phyloP scores from a whole-genome alignment of 805 yeast genomes.

The Hanseniaspora nectarophila region DNA sequence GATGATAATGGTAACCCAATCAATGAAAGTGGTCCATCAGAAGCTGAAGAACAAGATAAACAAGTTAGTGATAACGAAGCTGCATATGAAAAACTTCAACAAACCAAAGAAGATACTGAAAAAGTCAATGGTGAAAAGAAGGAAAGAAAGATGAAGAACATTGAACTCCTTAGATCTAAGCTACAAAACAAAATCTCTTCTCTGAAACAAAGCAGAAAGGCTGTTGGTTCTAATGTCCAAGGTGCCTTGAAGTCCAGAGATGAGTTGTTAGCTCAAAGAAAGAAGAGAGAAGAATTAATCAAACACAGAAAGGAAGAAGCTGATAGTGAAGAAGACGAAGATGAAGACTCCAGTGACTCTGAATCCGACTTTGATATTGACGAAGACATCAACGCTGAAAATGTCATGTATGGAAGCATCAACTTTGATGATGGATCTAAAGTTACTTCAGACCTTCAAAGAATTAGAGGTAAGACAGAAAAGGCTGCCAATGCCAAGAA shows the following conservation, averaged over 20 bases:
- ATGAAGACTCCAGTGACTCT: constrained; percentile 33
- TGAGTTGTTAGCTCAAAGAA: constrained; percentile 59
- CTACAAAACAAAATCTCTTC: constrained; percentile 59
- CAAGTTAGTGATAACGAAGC: constrained; percentile 5
- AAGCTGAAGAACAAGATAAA: constrained; percentile 10
- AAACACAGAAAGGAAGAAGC: constrained; percentile 28
- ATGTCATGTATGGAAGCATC: constrained; percentile 67
- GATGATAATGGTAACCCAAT: constrained; percentile 62
- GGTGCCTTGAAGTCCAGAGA: constrained; percentile 84
- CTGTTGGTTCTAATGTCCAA: constrained; percentile 68
- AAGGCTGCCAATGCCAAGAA: constrained; percentile 40
- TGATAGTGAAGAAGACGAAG: constrained; percentile 21
- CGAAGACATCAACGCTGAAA: constrained; percentile 25
- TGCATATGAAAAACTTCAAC: constrained; percentile 8
- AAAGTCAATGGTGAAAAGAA: constrained; percentile 20
- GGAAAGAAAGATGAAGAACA: constrained; percentile 19
- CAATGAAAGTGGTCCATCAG: constrained; percentile 16
- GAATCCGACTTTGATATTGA: constrained; percentile 28
- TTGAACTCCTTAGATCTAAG: constrained; percentile 51
- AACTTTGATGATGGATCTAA: constrained; percentile 71
- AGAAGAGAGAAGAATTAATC: constrained; percentile 30
- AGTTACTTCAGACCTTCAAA: constrained; percentile 59
- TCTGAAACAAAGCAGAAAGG: constrained; percentile 72
- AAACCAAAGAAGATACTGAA: constrained; percentile 18
- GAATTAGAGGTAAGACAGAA: constrained; percentile 38